These are phyloP conservation scores for Tylopilus cervinicoccineus DNA, from an alignment of 768 basidiomycete species.

Conservation along the genomic window DNA sequence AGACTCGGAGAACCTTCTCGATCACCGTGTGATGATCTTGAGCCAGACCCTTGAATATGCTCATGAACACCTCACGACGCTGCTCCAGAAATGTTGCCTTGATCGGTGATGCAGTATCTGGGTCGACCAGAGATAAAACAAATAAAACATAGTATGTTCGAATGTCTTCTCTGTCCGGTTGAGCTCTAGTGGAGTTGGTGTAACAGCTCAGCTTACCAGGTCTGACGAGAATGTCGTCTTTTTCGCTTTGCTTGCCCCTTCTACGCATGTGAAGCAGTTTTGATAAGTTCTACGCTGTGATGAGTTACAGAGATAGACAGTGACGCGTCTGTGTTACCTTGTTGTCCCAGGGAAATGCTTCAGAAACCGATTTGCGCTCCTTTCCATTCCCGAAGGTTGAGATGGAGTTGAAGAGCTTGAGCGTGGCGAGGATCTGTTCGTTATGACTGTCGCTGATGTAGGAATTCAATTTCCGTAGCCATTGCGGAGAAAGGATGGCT, in stretches of 20 bases:
- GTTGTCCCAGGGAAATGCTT: conserved; percentile 74
- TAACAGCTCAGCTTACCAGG: conserved; percentile 46
- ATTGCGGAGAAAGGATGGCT: conserved; percentile 50
- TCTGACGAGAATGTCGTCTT: conserved; percentile 39
- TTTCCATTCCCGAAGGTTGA: conserved; percentile 62
- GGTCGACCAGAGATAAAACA: conserved; percentile 66
- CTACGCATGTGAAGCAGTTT: conserved; percentile 71
- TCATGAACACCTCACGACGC: conserved; percentile 57
- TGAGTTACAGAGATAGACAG: not conserved
- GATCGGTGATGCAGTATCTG: conserved; percentile 41
- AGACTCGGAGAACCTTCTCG: conserved; percentile 63
- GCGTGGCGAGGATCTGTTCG: conserved; percentile 60
- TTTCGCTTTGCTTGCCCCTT: conserved; percentile 43
- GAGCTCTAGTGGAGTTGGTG: not conserved
- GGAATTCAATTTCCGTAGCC: conserved; percentile 53
- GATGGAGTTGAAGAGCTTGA: conserved; percentile 61
- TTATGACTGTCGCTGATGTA: conserved; percentile 60
- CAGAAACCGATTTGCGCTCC: conserved; percentile 59
- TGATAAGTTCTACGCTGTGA: conserved; percentile 47
- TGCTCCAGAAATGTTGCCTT: conserved; percentile 71
- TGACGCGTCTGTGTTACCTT: conserved; percentile 44
- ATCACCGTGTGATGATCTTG: conserved; percentile 64
- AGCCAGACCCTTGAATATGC: conserved; percentile 67
- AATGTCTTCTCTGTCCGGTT: conserved; percentile 51
- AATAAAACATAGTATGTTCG: conserved; percentile 72